Percentiles rank a stretch among this genome's conserved stretches.
These are phyloP conservation scores for Tardiomyces depauwii DNA, from an alignment of 1,139 yeast species.

Conservation along the genomic window DNA sequence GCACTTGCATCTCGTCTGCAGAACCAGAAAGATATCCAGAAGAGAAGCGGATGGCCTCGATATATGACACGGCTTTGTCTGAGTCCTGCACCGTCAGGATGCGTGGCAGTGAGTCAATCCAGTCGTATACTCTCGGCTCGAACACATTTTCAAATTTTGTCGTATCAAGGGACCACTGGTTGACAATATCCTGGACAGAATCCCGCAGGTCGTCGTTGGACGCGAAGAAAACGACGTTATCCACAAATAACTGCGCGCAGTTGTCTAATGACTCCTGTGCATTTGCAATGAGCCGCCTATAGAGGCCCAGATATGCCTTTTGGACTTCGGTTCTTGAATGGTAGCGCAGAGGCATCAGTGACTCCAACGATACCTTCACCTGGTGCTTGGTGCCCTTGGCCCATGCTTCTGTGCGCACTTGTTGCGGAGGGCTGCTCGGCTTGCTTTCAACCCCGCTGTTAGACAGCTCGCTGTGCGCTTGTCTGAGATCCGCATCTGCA, in stretches of 20 bases:
- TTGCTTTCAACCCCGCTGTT: slow-evolving; percentile 2
- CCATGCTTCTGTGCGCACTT: slow-evolving; percentile 47
- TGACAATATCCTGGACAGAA: slow-evolving; percentile 21
- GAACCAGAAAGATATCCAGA: slow-evolving; percentile 5
- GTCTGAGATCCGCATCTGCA: slow-evolving; percentile 29
- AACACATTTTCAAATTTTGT: slow-evolving; percentile 12
- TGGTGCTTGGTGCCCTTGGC: slow-evolving; percentile 52
- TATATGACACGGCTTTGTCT: slow-evolving; percentile 8
- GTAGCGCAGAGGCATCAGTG: slow-evolving; percentile 10
- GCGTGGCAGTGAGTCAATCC: slow-evolving; percentile 23
- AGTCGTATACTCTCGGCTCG: slow-evolving; percentile 16
- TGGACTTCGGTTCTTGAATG: background rate
- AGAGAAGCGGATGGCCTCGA: slow-evolving; percentile 7
- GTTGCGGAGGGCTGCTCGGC: too few relatives aligned
- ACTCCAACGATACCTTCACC: slow-evolving; percentile 28
- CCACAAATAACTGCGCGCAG: slow-evolving; percentile 25
- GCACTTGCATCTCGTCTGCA: slow-evolving; percentile 1
- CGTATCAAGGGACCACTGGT: slow-evolving; percentile 9
- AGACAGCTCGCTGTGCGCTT: background rate
- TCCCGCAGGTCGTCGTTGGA: slow-evolving; percentile 3
- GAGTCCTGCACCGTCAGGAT: slow-evolving; percentile 20
- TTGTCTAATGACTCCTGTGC: slow-evolving; percentile 27
- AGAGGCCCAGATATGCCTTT: slow-evolving; percentile 16
- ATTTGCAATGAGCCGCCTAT: slow-evolving; percentile 18
- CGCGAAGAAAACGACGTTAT: slow-evolving; percentile 18